Percentiles rank a stretch among this genome's conserved stretches.
phyloP scores from a whole-genome alignment of 2,329 filamentous ascomycete genomes.

The Talaromyces sp. region DNA sequence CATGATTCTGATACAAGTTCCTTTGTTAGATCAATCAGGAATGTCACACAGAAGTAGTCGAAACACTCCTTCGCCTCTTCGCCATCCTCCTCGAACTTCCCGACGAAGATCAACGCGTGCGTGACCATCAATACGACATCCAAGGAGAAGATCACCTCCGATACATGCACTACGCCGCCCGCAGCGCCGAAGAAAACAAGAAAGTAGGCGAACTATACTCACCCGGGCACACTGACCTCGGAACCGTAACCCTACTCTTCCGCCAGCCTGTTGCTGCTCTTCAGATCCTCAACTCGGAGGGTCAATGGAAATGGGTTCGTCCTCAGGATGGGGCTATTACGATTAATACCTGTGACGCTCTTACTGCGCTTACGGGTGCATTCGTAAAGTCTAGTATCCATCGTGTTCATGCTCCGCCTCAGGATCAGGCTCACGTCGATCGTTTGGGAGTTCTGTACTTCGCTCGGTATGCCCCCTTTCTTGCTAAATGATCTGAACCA shows the following conservation, averaged over 20 bases:
- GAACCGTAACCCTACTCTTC: slow-evolving; percentile 58
- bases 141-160: slow-evolving; percentile 61
- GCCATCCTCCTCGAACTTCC: slow-evolving; percentile 62
- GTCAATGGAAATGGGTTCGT: slow-evolving; percentile 53
- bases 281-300: slow-evolving; percentile 54
- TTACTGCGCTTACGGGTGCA: slow-evolving; percentile 52
- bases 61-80: slow-evolving; percentile 57
- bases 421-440: slow-evolving; percentile 49
- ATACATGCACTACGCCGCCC: slow-evolving; percentile 60
- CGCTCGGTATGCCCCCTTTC: slow-evolving; percentile 37
- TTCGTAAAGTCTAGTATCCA: slow-evolving; percentile 54
- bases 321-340: slow-evolving; percentile 53
- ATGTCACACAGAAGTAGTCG: slow-evolving; percentile 35
- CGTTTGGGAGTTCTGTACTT: slow-evolving; percentile 48
- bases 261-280: slow-evolving; percentile 59
- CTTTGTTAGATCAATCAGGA: slow-evolving; percentile 22
- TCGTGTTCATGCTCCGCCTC: slow-evolving; percentile 50
- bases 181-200: slow-evolving; percentile 50
- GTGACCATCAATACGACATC: slow-evolving; percentile 58
- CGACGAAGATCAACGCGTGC: slow-evolving; percentile 57
- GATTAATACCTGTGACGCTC: slow-evolving; percentile 52
- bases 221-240: slow-evolving; percentile 57
- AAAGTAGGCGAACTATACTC: slow-evolving; percentile 47
- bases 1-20: no score
- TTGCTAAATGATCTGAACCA: not conserved